Percentiles rank a stretch among this genome's conserved stretches.
Evolutionary conservation across 495 filamentous ascomycete genomes (phyloP).

Genomic region (Penicillium taxi): DNA sequence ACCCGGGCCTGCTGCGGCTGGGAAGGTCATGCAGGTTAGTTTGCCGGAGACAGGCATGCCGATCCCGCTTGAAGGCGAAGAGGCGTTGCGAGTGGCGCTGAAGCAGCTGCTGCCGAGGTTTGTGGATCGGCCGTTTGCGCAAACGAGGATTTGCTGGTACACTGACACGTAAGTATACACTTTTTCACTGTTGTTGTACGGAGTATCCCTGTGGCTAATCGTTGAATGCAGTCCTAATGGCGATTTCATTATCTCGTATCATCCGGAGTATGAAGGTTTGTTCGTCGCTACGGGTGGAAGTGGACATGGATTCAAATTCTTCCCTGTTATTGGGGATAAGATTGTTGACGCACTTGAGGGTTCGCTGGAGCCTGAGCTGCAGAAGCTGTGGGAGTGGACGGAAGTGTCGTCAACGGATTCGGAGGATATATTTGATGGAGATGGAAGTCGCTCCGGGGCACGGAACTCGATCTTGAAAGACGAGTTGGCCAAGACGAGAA

Average conservation of each 20-base stretch:
- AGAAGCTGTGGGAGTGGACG: constrained; percentile 62
- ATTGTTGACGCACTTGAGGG: constrained; percentile 61
- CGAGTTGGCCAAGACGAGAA: constrained; percentile 35
- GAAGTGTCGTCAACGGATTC: constrained; percentile 12
- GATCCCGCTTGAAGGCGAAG: constrained; percentile 53
- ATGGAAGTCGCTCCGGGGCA: constrained; percentile 35
- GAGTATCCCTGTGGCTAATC: not conserved
- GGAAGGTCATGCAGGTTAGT: constrained; percentile 32
- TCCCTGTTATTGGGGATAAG: constrained; percentile 75
- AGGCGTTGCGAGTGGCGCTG: constrained; percentile 54
- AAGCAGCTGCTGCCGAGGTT: constrained; percentile 55
- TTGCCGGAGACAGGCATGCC: constrained; percentile 30
- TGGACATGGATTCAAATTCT: constrained; percentile 84
- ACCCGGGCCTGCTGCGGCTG: constrained; percentile 9
- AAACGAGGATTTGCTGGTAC: constrained; percentile 84
- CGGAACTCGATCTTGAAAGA: constrained; percentile 28
- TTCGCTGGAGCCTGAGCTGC: constrained; percentile 48
- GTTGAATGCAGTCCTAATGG: constrained; percentile 43
- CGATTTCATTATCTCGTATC: constrained; percentile 74
- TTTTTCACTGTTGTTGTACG: not conserved
- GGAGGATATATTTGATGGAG: constrained; percentile 37
- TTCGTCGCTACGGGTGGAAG: constrained; percentile 81
- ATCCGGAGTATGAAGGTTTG: constrained; percentile 56
- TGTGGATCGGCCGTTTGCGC: constrained; percentile 53
- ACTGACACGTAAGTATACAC: constrained; percentile 56